These are phyloP conservation scores for Hericium alpestre DNA, from an alignment of 768 basidiomycete genomes.

Conservation along the genomic window DNA sequence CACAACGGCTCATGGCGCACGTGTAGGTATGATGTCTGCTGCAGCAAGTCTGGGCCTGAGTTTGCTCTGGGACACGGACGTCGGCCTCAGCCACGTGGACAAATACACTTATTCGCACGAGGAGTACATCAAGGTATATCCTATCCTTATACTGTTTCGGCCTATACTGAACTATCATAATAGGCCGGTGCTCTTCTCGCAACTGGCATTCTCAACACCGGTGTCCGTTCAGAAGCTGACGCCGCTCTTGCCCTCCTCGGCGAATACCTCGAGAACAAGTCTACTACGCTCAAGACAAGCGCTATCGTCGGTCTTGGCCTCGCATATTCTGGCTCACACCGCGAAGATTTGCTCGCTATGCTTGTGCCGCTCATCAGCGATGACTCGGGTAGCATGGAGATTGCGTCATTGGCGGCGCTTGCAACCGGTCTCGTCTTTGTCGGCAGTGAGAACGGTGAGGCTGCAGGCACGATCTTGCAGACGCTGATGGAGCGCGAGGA, in stretches of 20 bases:
- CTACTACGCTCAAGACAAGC: conserved; percentile 70
- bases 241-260: conserved; percentile 83
- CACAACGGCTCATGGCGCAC: not conserved
- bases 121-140: conserved; percentile 80
- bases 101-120: conserved; percentile 95
- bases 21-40: conserved; percentile 86
- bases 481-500: conserved; percentile 79
- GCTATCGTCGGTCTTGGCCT: conserved; percentile 90
- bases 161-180: not conserved
- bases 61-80: conserved; percentile 92
- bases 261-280: conserved; percentile 84
- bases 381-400: conserved; percentile 77
- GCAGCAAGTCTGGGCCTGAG: conserved; percentile 89
- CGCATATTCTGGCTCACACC: conserved; percentile 89
- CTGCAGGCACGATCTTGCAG: conserved; percentile 81
- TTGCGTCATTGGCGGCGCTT: conserved; percentile 75
- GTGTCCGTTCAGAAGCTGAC: conserved; percentile 87
- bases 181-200: conserved; percentile 90
- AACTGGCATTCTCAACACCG: conserved; percentile 83
- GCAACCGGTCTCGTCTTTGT: conserved; percentile 93
- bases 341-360: conserved; percentile 68
- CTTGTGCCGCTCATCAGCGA: conserved; percentile 81
- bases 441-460: conserved; percentile 89
- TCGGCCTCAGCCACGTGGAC: conserved; percentile 89
- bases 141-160: not conserved